Evolutionary conservation across 805 yeast genomes (phyloP).

Genomic region (Suhomyces pyralidae): DNA sequence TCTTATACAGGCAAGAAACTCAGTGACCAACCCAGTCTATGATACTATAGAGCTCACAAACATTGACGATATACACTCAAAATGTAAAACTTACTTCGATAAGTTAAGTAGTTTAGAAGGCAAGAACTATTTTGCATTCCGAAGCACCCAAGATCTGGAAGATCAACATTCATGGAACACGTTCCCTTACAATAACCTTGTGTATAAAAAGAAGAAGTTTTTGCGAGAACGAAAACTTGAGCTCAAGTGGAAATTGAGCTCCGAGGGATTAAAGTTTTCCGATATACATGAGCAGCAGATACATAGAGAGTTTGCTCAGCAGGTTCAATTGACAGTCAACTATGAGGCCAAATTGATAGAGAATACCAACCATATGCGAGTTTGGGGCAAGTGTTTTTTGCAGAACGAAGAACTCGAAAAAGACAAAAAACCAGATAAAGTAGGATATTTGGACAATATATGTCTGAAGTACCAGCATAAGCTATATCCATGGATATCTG

Average conservation of each 20-base stretch:
- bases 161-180: not conserved
- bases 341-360: constrained; percentile 17
- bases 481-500: constrained; percentile 32
- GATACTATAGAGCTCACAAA: not conserved
- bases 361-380: constrained; percentile 19
- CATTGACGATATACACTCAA: not conserved
- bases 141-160: not conserved
- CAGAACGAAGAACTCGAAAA: not conserved
- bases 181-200: not conserved
- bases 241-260: constrained; percentile 12
- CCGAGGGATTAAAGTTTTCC: constrained; percentile 10
- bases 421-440: not conserved
- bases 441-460: not conserved
- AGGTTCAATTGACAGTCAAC: constrained; percentile 5
- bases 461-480: constrained; percentile 13
- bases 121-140: not conserved
- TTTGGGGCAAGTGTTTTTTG: constrained; percentile 27
- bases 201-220: constrained; percentile 29
- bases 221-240: constrained; percentile 16
- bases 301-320: constrained; percentile 8
- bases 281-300: constrained; percentile 12
- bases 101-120: not conserved
- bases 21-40: not conserved
- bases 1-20: not conserved
- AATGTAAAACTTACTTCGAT: not conserved